A percentile compares a stretch with the other conserved stretches of the same genome.
These are phyloP conservation scores for Petrea volubilis DNA, from an alignment of 257 asterid species.

Conservation along the genomic window DNA sequence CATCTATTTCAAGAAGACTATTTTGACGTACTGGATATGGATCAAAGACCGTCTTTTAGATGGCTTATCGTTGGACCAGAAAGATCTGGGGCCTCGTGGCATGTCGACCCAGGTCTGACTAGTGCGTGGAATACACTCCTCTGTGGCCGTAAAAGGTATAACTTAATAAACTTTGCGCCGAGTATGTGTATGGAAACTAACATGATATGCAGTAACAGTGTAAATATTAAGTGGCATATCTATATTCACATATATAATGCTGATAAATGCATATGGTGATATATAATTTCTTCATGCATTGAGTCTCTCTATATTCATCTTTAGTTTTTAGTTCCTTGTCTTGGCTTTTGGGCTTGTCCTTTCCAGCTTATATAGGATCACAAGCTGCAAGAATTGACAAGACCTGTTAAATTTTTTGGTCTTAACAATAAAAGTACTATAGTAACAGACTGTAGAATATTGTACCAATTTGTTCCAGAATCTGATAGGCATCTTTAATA, in stretches of 20 bases:
- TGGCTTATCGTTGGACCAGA: constrained; percentile 98
- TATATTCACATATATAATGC: neutral
- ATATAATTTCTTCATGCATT: no score
- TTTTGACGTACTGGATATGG: constrained; percentile 78
- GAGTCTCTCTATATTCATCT: no score
- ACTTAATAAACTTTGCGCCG: constrained; percentile 7
- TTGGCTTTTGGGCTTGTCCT: no score
- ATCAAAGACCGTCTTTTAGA: constrained; percentile 88
- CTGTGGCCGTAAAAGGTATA: constrained; percentile 93
- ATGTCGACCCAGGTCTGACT: constrained; percentile 97
- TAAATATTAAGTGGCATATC: neutral
- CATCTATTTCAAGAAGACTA: constrained; percentile 87
- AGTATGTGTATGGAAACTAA: constrained; percentile 36
- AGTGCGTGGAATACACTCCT: constrained; percentile 81
- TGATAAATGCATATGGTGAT: no score
- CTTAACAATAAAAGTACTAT: no score
- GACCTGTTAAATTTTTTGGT: no score
- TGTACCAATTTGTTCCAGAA: no score
- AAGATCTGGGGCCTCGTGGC: constrained; percentile 99
- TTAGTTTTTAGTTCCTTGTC: no score
- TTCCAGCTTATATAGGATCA: no score
- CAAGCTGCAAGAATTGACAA: no score
- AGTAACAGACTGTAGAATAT: no score
- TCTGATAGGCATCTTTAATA: no score
- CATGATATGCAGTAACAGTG: neutral